Evolutionary conservation across 768 basidiomycete genomes (phyloP).

Genomic region (Kwoniella sp.): DNA sequence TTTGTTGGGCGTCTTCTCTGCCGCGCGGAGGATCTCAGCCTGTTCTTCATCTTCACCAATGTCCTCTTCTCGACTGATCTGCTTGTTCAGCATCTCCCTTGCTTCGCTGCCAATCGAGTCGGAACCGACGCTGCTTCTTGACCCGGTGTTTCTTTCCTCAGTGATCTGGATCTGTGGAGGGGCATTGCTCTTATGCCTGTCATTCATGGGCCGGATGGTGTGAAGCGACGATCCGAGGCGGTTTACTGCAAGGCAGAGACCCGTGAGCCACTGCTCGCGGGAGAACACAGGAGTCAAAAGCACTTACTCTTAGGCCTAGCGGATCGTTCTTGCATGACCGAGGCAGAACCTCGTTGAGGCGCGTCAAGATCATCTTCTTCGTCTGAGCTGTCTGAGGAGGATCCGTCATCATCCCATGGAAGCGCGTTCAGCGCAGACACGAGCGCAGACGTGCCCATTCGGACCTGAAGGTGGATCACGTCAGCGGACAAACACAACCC

Average conservation of each 20-base stretch:
- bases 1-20: background rate
- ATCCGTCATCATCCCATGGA: constrained; percentile 37
- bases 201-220: constrained; percentile 36
- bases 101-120: constrained; percentile 1
- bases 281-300: background rate
- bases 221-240: constrained; percentile 37
- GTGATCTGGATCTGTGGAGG: too few species aligned
- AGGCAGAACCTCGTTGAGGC: constrained; percentile 7
- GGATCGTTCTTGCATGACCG: background rate
- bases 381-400: constrained; percentile 28
- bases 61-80: constrained; percentile 26
- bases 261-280: constrained; percentile 1
- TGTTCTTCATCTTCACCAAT: constrained; percentile 21
- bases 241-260: constrained; percentile 15
- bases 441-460: constrained; percentile 45
- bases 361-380: constrained; percentile 15
- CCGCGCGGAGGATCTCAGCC: constrained; percentile 26
- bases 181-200: background rate
- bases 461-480: constrained; percentile 22
- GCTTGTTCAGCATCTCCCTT: constrained; percentile 14
- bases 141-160: background rate
- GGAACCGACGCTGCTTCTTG: background rate
- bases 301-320: constrained; percentile 23
- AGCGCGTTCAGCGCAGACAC: constrained; percentile 41
- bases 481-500: background rate